Evolutionary conservation across 2,329 filamentous ascomycete species (phyloP).

Genomic region (Didymella sp.): DNA sequence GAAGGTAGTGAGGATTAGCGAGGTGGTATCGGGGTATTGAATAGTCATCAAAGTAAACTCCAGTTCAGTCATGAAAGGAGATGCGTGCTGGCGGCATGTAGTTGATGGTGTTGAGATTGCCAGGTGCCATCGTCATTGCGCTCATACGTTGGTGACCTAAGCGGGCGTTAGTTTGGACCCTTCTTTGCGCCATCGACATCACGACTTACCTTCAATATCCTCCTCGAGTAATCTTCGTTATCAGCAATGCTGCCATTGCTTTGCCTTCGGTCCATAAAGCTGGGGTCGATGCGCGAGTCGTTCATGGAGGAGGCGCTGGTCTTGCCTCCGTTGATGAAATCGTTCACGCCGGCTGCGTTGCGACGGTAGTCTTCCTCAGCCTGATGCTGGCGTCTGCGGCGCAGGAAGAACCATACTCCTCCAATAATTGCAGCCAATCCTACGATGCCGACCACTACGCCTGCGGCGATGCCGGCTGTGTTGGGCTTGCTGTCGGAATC

Average conservation of each 20-base stretch:
- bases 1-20: constrained; percentile 25
- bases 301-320: constrained; percentile 73
- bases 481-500: constrained; percentile 58
- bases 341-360: constrained; percentile 78
- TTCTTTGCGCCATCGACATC: neutral
- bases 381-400: constrained; percentile 75
- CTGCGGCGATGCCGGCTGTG: constrained; percentile 84
- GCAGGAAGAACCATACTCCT: constrained; percentile 75
- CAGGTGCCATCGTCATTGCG: constrained; percentile 21
- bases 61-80: constrained; percentile 22
- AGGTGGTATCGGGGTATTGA: constrained; percentile 26
- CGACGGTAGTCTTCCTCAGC: constrained; percentile 85
- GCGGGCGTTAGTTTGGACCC: constrained; percentile 22
- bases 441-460: constrained; percentile 84
- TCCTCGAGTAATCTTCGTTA: constrained; percentile 94
- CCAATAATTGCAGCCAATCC: constrained; percentile 70
- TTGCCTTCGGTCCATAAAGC: constrained; percentile 79
- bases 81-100: constrained; percentile 14
- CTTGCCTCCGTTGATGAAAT: constrained; percentile 69
- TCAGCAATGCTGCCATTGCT: constrained; percentile 97
- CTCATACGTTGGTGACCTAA: constrained; percentile 49
- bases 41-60: constrained; percentile 21
- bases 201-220: constrained; percentile 81
- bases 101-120: constrained; percentile 15
- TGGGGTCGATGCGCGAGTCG: constrained; percentile 85